Evolutionary conservation across 257 asterid species (phyloP), one percentile per base, ranked within the genome.

Genomic region (Solanum microdontum): DNA sequence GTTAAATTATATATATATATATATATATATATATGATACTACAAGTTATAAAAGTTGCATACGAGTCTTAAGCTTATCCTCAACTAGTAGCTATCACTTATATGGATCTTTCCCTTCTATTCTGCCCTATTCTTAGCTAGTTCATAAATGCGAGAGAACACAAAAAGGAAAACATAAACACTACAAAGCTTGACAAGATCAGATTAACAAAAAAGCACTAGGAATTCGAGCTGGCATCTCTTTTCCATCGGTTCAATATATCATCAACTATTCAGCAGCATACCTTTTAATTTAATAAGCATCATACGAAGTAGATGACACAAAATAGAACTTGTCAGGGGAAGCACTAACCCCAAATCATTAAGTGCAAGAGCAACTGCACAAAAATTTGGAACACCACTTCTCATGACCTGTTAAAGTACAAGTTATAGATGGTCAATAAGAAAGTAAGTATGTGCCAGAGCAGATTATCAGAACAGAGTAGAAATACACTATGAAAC

Each of bases 361-460:
- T 94, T 88, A 87, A 97, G 93, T 88, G 98, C 97, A 87, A 97
- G 93, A 88, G 99, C 99, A 89, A 97, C 99, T 24, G 99, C 99
- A 92, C 98, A 97, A 91, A 94, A 97, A 92, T 95, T 97, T 37
- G 99, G 99, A 88, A 97, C 82, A 30, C 99, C 99, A 70, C 98
- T 97, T 93, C 97, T 93, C 94, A 94, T 93, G 48, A 97, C 99
- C 99, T 97, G 98, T 43, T 84, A 68, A 84, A 74, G 89, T n/a
- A 70, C 73, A 90, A 23, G 70, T 72, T 43, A 88, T 45, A 80
- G 68, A 80, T 28, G 68, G 40, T 80, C 68, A 28, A 45, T 8
- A 79, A 45, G 85, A 28, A 43, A 21, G 13, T 45, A 80, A 4
- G 13, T 28, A 45, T 15, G 68, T 17, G 68, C 68, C 84, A 80